A percentile compares a stretch with the other conserved stretches of the same genome.
phyloP scores from a whole-genome alignment of 208 protist species.

The Willaertia magna region DNA sequence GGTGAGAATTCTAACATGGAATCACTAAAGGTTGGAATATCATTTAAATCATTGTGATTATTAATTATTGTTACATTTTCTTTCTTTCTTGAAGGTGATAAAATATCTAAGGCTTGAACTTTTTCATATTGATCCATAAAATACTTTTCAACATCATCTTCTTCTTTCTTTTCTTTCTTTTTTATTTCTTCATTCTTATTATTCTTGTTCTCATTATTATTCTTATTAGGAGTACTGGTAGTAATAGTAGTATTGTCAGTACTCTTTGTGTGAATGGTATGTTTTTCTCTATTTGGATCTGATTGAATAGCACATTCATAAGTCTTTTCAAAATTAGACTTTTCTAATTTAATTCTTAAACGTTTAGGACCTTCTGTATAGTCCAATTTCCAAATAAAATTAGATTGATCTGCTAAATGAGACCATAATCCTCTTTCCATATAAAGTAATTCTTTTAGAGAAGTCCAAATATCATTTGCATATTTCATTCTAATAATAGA shows the following conservation, averaged over 20 bases:
- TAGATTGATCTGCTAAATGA: not conserved
- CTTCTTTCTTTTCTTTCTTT: no score
- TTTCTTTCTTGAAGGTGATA: no score
- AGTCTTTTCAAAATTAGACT: not conserved
- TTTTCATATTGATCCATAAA: no score
- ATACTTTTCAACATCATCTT: no score
- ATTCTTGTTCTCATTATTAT: no score
- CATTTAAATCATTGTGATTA: no score
- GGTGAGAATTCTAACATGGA: no score
- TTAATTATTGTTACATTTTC: no score
- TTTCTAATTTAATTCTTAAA: constrained; percentile 3
- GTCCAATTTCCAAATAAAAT: constrained; percentile 10
- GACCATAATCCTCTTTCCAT: not conserved
- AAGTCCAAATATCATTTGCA: not conserved
- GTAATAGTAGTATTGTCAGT: not conserved
- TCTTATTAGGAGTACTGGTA: not conserved
- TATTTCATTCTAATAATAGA: not conserved
- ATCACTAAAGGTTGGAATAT: no score
- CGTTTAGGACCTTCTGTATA: constrained; percentile 12
- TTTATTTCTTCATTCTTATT: no score
- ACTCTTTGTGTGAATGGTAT: not conserved
- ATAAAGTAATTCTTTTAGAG: not conserved
- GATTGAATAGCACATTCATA: not conserved
- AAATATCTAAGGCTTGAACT: no score
- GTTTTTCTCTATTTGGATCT: not conserved